Evolutionary conservation across 192 early-diverging fungal species (phyloP), one percentile per base, ranked within the genome.

Genomic region (Rhizoclosmatium globosum): DNA sequence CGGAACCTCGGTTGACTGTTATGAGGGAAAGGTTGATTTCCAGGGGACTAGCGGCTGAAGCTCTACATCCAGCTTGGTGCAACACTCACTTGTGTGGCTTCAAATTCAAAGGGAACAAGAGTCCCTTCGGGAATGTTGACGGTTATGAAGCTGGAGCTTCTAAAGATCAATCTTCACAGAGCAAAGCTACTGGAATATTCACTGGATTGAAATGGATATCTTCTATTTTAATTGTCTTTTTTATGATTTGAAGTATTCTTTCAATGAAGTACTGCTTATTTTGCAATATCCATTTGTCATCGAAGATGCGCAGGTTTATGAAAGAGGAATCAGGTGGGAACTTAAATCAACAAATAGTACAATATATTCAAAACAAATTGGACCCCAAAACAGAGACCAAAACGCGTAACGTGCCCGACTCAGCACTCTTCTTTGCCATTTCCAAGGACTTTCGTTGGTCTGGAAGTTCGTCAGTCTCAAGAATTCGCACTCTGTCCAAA

Each of bases 11-110:
- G 23, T 56, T 77, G 19, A 68, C n/a, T 17, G 56, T 68, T 17
- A 31, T 68, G 38, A 9, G 38, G 4, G 76, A 77, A 19, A 23
- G 76, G 7, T 53, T 77, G 76, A 42, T 77, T 15, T 53, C 47
- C 4, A 4, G 50, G 4, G 76, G 76, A 9, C 15, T 77, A 7
- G 7, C 19, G 17, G 31, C 47, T 21, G 43, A 43, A 56, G 45
- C 76, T 7, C 23, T 79, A 7, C 78, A 79, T 11, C 78, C 76
- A 4, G 64, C 65, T 21, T 77, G 76, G 76, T 77, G 76, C 53
- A 60, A 47, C 23, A 15, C 47, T 17, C 41, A 77, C 23, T 44
- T n/a, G 11, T 68, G 67, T 64, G 61, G 61, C 9, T 56, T 56
- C 53, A 15, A 9, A n/a, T 56, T 56, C 53, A 56, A 56, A 56